Evolutionary conservation across 495 filamentous ascomycete species (phyloP).

Genomic region (Alectoria sarmentosa): DNA sequence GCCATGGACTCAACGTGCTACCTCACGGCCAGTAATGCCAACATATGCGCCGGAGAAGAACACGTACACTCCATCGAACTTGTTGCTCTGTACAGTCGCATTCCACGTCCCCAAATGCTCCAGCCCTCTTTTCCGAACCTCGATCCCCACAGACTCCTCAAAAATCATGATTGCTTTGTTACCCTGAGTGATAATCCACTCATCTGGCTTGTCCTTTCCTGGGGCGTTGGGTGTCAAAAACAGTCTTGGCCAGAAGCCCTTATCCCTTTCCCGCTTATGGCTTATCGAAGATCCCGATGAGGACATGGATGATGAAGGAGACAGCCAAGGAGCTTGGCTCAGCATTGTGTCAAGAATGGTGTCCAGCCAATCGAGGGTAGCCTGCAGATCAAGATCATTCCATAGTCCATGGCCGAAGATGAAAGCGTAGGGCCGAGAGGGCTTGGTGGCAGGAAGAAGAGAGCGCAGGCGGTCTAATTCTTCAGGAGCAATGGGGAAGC

Average conservation of each 20-base stretch:
- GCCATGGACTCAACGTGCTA: background rate
- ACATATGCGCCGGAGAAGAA: background rate
- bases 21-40: background rate
- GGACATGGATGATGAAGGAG: slow-evolving; percentile 7
- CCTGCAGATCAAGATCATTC: slow-evolving; percentile 44
- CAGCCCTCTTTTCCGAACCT: slow-evolving; percentile 36
- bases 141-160: slow-evolving; percentile 37
- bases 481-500: slow-evolving; percentile 39
- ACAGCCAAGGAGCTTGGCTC: slow-evolving; percentile 27
- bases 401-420: slow-evolving; percentile 47
- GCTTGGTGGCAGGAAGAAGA: slow-evolving; percentile 33
- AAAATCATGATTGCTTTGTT: slow-evolving; percentile 45
- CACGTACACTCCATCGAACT: slow-evolving; percentile 44
- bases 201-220: slow-evolving; percentile 46
- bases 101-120: slow-evolving; percentile 50
- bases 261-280: slow-evolving; percentile 13
- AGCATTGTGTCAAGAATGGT: slow-evolving; percentile 31
- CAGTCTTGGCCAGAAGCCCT: slow-evolving; percentile 35
- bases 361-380: slow-evolving; percentile 40
- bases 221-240: slow-evolving; percentile 47
- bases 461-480: slow-evolving; percentile 38
- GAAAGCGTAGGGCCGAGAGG: slow-evolving; percentile 38
- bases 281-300: slow-evolving; percentile 2
- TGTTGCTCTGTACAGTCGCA: slow-evolving; percentile 45
- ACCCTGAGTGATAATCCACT: slow-evolving; percentile 44